A percentile compares a stretch with the other conserved stretches of the same genome.
These are phyloP conservation scores for Monosporascus sp. DNA, from an alignment of 2,329 filamentous ascomycete genomes.

Conservation along the genomic window DNA sequence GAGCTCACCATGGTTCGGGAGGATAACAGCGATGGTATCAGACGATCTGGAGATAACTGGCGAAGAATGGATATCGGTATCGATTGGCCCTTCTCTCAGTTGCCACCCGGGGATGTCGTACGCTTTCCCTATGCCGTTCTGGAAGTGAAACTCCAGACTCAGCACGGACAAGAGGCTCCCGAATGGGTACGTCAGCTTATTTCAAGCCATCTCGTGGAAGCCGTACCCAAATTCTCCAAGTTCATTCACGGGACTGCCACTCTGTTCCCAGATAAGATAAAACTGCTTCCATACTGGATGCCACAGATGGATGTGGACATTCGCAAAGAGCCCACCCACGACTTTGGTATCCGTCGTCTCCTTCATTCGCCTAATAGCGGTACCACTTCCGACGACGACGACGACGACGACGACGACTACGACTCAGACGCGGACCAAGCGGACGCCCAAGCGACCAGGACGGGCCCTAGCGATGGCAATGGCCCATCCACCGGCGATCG, in stretches of 20 bases:
- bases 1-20: constrained; percentile 93
- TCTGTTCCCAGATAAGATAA: constrained; percentile 79
- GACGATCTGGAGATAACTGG: constrained; percentile 83
- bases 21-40: constrained; percentile 82
- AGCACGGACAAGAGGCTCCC: constrained; percentile 88
- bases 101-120: constrained; percentile 78
- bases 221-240: constrained; percentile 99
- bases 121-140: constrained; percentile 94
- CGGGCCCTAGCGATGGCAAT: constrained; percentile 9
- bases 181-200: constrained; percentile 95
- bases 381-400: constrained; percentile 72
- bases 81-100: constrained; percentile 87
- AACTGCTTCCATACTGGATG: constrained; percentile 93
- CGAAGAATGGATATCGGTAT: constrained; percentile 95
- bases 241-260: constrained; percentile 94
- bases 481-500: constrained; percentile 15
- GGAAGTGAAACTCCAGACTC: constrained; percentile 96
- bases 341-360: constrained; percentile 84
- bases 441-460: constrained; percentile 28
- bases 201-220: constrained; percentile 89
- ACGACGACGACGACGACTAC: constrained; percentile 68
- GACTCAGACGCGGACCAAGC: constrained; percentile 62
- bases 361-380: constrained; percentile 68
- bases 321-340: constrained; percentile 80
- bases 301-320: constrained; percentile 98